Evolutionary conservation across 2,329 filamentous ascomycete species (phyloP), one percentile per base, ranked within the genome.

Genomic region (Cytospora leucostoma): DNA sequence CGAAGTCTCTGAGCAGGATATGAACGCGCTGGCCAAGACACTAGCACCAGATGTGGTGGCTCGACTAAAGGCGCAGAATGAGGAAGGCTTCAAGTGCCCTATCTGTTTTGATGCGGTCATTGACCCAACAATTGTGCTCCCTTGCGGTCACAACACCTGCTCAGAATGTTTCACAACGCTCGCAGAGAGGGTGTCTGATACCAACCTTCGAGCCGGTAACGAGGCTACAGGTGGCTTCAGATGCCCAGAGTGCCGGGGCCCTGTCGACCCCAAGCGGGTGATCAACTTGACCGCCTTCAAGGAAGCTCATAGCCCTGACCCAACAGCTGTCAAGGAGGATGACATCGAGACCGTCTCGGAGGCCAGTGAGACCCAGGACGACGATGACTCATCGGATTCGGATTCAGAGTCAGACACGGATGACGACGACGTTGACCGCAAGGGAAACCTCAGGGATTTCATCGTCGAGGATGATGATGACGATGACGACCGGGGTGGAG

Each of bases 141-240:
- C 92, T 1, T 97, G 93, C 71, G 93, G 93, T 2, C 93, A 97
- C 71, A 86, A 88, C 65, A 87, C 87, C 32, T 97, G 93, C 74
- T 78, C 83, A 1, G 89, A 93, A 66, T 97, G 93, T 72, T 87
- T 95, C 65, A 82, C 85, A 7, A 85, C 83, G 61, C 82, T 96
- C 54, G 81, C 82, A 0, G 90, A 92, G 66, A 86, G 77, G 51
- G 75, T 87, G 4, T 76, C 81, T 1, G 78, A 80, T 60, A 79
- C 78, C 17, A 80, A 79, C 65, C 77, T 89, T 50, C 83, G 79
- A 34, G 80, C 86, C 63, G 90, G 88, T 6, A 79, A 87, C 38
- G 88, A 90, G 61, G 76, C 73, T 52, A 78, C 78, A 10, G 34
- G 57, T 8, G 34, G 57, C 62, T 79, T 85, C 44, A 89, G 84